Evolutionary conservation across 108 stramenopile genomes (phyloP).

Genomic region (Stephanodiscus minutulus): DNA sequence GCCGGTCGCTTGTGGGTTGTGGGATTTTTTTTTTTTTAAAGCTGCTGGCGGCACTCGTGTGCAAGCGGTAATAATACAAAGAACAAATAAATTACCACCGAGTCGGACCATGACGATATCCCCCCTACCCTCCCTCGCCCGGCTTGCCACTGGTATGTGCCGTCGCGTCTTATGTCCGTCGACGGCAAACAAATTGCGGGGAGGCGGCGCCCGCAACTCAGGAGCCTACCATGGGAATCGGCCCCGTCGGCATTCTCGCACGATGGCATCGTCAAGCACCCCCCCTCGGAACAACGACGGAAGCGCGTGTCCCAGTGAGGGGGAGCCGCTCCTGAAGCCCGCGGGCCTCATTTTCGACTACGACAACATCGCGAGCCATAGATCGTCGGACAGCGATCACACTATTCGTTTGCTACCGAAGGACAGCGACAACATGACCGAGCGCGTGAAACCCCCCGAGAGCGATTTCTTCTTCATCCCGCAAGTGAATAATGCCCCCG

Average conservation of each 20-base stretch:
- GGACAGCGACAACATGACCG: conserved; percentile 34
- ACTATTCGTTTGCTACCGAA: conserved; percentile 22
- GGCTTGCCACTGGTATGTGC: background rate
- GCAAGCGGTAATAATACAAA: no score
- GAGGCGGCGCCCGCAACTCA: background rate
- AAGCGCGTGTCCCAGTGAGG: background rate
- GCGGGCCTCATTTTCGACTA: background rate
- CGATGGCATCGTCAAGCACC: background rate
- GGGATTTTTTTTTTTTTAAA: no score
- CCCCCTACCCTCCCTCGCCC: background rate
- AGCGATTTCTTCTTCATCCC: conserved; percentile 63
- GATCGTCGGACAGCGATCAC: background rate
- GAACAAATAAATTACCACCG: no score
- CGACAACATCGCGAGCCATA: background rate
- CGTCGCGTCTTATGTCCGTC: background rate
- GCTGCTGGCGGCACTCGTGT: no score
- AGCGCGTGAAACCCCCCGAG: conserved; percentile 29
- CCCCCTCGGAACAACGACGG: background rate
- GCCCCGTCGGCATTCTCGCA: background rate
- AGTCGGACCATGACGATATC: no score
- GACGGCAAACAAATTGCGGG: background rate
- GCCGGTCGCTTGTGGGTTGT: no score
- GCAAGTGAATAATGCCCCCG: conserved; percentile 54
- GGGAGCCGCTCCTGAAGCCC: background rate
- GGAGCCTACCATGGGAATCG: background rate